phyloP scores from a whole-genome alignment of 345 rosid genomes.

The Xanthoceras sorbifolium region DNA sequence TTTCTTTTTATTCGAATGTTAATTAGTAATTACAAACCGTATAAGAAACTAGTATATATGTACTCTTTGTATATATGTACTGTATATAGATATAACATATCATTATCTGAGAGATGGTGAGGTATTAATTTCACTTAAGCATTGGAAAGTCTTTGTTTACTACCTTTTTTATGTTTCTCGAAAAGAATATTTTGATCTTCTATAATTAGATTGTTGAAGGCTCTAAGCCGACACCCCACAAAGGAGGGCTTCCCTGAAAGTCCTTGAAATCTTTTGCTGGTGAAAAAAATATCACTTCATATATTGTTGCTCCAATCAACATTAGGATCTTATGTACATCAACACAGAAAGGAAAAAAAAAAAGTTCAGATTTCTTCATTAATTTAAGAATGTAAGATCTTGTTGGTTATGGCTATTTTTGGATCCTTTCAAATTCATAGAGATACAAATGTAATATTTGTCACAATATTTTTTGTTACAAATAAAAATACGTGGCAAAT shows the following conservation, averaged over 20 bases:
- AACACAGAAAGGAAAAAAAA: background rate
- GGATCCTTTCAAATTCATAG: background rate
- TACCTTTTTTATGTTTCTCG: background rate
- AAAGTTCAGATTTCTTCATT: background rate
- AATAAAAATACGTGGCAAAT: no score
- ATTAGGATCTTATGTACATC: background rate
- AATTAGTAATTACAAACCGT: no score
- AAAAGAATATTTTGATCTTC: background rate
- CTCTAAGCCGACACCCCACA: background rate
- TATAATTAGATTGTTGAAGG: background rate
- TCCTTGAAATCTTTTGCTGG: background rate
- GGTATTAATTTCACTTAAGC: background rate
- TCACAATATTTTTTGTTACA: no score
- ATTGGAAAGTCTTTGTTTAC: background rate
- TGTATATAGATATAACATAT: no score
- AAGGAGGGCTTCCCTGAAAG: background rate
- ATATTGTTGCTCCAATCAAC: background rate
- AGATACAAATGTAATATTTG: background rate
- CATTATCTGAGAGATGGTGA: no score
- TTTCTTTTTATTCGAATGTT: no score
- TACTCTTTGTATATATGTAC: no score
- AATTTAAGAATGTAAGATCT: background rate
- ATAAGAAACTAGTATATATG: no score
- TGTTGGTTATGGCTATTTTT: background rate
- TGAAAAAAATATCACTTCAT: no score